Base-by-base conservation (phyloP, 768 basidiomycete genomes). In the Phylloporus sp. region DNA sequence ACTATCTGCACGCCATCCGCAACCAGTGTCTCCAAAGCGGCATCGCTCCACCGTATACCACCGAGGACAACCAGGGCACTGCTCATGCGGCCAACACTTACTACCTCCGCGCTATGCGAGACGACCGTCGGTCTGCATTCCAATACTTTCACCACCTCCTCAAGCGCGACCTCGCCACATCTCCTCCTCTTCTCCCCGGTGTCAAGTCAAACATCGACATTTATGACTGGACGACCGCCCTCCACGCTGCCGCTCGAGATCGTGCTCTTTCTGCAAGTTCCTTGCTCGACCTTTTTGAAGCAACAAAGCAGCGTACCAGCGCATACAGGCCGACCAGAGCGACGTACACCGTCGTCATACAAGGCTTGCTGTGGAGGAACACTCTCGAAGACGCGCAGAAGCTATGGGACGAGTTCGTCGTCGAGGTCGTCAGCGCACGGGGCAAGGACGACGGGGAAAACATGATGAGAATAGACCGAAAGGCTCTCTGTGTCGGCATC, bases 321-420 rank as follows among this genome's bases (percentile, higher is more conserved):
- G 44, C 58, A 17, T 63, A 75, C 20, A 65, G 62, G 22, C 72
- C 76, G 0, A 77, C 70, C 3, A 63, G 71, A 11, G 73, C 67
- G 0, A 73, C 80, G 0, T 76, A 81, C 54, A 81, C 79, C 17
- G 63, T 79, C 23, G 62, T 81, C 47, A 70, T 86, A 32, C 73
- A 73, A 24, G 81, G 76, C 1, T 64, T 85, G 8, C 53, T 82
- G 11, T 62, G 65, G 10, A 75, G 76, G 38, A 53, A 65, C 22
- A 69, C 71, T 13, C 64, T 61, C 44, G 39, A 57, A 7, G 58
- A 66, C 3, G 81, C 83, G 0, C 56, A 70, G 29, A 53, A 53
- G 2, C 63, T 71, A 21, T 81, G 78, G 78, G 57, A 67, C 22
- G 62, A 67, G 38, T 68, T 80, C 9, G 32, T 61, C 14, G 17